Conservation (phyloP, 257 asterid genomes). For the Agastache rugosa region DNA sequence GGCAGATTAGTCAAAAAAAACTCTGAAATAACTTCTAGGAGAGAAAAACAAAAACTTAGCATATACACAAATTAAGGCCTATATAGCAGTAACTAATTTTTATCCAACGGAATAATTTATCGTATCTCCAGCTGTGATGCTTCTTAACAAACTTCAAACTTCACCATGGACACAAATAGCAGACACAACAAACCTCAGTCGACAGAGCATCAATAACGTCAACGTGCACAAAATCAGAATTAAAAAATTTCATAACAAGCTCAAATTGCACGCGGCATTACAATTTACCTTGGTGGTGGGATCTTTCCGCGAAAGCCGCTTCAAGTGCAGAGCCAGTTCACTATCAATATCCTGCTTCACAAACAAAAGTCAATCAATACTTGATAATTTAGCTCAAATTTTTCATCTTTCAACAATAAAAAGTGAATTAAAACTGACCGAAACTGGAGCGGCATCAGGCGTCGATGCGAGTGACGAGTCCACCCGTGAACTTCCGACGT, state of each 20-base stretch:
- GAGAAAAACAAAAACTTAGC: slow-evolving; percentile 8
- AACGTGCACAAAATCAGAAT: neutral
- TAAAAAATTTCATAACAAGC: slow-evolving; percentile 14
- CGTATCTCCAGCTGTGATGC: neutral
- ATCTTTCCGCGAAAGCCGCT: slow-evolving; percentile 93
- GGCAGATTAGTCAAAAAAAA: neutral
- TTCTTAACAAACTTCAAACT: slow-evolving; percentile 2
- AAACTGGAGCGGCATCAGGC: slow-evolving; percentile 59
- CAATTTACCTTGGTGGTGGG: slow-evolving; percentile 82
- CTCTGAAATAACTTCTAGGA: slow-evolving; percentile 5
- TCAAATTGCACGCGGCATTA: slow-evolving; percentile 18
- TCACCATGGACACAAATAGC: slow-evolving; percentile 14
- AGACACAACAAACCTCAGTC: neutral
- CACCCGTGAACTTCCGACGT: slow-evolving; percentile 86
- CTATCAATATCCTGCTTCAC: slow-evolving; percentile 74
- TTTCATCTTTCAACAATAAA: neutral
- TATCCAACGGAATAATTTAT: neutral
- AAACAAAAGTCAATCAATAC: slow-evolving; percentile 3
- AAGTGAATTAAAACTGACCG: slow-evolving; percentile 48
- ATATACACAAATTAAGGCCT: neutral
- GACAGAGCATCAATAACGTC: slow-evolving; percentile 2
- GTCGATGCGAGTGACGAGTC: slow-evolving; percentile 62
- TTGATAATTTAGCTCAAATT: neutral
- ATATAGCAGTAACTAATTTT: neutral
- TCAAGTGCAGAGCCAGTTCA: slow-evolving; percentile 89